Evolutionary conservation across 2,329 filamentous ascomycete genomes (phyloP), one percentile per base, ranked within the genome.

Genomic region (Venturia carpophila): DNA sequence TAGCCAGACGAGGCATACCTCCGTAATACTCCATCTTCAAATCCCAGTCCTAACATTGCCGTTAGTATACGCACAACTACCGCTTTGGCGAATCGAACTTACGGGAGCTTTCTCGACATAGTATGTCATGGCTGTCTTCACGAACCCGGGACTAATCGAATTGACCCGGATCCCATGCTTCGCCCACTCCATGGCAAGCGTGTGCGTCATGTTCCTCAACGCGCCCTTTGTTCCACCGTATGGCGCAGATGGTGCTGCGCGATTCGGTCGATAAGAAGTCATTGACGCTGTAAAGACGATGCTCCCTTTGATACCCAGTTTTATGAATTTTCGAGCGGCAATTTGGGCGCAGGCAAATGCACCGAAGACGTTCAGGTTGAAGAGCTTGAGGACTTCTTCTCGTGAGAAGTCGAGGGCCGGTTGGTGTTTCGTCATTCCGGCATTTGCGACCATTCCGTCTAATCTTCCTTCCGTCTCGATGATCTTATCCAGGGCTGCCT

Each of bases 181-280:
- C 66, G 84, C 79, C 86, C 86, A 89, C 75, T 89, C 86, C 73
- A 87, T 87, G 71, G 86, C 86, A 90, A 80, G 87, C 92, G 84
- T 93, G 93, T 82, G 92, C 90, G 69, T 93, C 86, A 78, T 86
- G 85, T 69, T 89, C 90, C 62, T 88, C 91, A 63, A 1, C 5
- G 61, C 61, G 17, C 61, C 61, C 61, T 63, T 63, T 11, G 61
- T 63, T 6, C 61, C 61, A n/a, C 61, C 61, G n/a, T 63, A 63
- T 9, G 61, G 61, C 5, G 71, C 71, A 34, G 69, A 71, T 13
- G 71, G 71, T 19, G 69, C 71, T 1, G 71, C 71, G 11, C 71
- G 67, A 43, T 69, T 69, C 4, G 69, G 68, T 9, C 64, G 56
- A 39, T 65, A 65, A 17, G 47, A 61, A n/a, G 64, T 65, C 64